A percentile compares a stretch with the other conserved stretches of the same genome.
Conservation (phyloP, 1,284 basidiomycete genomes). For the Sanghuangporus sanghuang region DNA sequence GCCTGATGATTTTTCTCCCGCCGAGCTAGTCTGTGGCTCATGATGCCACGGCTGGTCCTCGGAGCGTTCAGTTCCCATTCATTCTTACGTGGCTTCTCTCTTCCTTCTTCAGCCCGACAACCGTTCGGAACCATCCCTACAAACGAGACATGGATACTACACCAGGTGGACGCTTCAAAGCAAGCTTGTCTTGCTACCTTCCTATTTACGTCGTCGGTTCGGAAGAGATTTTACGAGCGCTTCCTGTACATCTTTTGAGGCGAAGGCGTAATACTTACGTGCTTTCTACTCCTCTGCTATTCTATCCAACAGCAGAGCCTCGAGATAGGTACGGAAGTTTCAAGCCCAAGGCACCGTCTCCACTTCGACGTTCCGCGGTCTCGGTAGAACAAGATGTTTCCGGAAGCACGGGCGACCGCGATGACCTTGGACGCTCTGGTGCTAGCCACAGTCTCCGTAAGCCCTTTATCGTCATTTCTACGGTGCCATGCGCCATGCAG, state of each 20-base stretch:
- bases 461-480: background rate
- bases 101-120: background rate
- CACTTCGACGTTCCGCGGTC: background rate
- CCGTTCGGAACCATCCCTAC: background rate
- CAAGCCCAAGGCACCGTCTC: background rate
- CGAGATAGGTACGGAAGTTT: background rate
- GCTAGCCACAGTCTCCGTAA: background rate
- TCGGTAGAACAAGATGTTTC: background rate
- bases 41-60: background rate
- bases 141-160: background rate
- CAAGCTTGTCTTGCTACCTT: background rate
- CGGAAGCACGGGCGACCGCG: background rate
- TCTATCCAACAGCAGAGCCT: background rate
- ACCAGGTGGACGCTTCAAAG: background rate
- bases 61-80: background rate
- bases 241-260: background rate
- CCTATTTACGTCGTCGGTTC: background rate
- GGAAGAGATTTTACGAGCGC: background rate
- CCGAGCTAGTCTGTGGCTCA: background rate
- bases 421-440: background rate
- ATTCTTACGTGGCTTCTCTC: background rate
- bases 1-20: background rate
- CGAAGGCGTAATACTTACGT: background rate
- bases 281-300: background rate
- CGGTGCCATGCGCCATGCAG: too few relatives aligned